Conservation (phyloP, 2,329 filamentous ascomycete genomes). For the Juglanconis sp. region DNA sequence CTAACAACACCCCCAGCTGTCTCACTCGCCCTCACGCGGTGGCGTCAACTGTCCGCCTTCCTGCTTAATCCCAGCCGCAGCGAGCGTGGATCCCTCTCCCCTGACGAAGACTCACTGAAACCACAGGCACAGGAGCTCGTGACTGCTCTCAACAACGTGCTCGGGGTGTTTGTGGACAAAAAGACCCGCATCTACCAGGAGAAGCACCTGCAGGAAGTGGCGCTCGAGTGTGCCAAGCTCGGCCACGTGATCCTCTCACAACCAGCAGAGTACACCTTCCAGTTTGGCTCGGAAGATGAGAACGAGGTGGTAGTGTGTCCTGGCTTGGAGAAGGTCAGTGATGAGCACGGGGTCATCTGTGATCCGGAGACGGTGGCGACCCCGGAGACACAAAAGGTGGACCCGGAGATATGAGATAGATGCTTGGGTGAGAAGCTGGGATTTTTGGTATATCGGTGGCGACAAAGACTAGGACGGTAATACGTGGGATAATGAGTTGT, state of each 20-base stretch:
- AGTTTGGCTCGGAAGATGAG: neutral
- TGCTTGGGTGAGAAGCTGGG: too few species aligned
- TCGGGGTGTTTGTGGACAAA: constrained; percentile 30
- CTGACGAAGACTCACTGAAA: constrained; percentile 26
- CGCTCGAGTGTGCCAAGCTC: constrained; percentile 37
- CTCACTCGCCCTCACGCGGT: constrained; percentile 34
- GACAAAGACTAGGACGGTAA: too few species aligned
- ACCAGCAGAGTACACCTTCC: constrained; percentile 29
- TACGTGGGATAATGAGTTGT: too few species aligned
- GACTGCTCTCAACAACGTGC: constrained; percentile 30
- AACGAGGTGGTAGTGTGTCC: constrained; percentile 21
- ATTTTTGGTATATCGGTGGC: too few species aligned
- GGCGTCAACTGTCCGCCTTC: constrained; percentile 41
- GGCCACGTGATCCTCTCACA: constrained; percentile 42
- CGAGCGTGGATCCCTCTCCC: constrained; percentile 33
- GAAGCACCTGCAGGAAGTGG: constrained; percentile 36
- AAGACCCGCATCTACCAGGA: constrained; percentile 31
- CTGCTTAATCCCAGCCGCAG: constrained; percentile 37
- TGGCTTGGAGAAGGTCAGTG: constrained; percentile 12
- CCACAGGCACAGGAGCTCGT: constrained; percentile 32
- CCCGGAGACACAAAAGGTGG: neutral
- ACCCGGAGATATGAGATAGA: too few species aligned
- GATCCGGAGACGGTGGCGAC: constrained; percentile 1
- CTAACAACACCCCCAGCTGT: constrained; percentile 19
- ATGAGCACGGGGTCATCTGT: constrained; percentile 10